Percentiles rank a stretch among this genome's conserved stretches.
Evolutionary conservation across 371 early-diverging fungal genomes (phyloP).

Genomic region (Mortierella sp.): DNA sequence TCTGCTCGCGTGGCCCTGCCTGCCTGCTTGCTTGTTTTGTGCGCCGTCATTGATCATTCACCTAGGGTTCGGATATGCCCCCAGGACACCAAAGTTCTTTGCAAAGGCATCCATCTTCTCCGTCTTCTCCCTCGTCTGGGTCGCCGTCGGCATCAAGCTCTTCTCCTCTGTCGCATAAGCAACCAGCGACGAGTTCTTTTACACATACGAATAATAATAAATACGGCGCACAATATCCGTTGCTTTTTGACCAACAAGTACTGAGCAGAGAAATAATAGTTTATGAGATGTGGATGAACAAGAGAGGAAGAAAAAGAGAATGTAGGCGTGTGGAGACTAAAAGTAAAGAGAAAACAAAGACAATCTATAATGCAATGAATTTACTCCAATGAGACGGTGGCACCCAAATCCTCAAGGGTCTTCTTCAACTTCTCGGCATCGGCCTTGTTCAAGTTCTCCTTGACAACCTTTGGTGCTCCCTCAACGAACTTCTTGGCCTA

Average conservation of each 20-base stretch:
- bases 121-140: constrained; percentile 41
- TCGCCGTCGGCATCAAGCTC: constrained; percentile 38
- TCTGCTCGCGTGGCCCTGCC: not conserved
- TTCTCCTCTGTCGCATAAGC: constrained; percentile 17
- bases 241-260: not conserved
- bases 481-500: constrained; percentile 99
- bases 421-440: constrained; percentile 98
- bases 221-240: no score
- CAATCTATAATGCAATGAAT: not conserved
- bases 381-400: constrained; percentile 93
- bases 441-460: constrained; percentile 92
- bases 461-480: constrained; percentile 95
- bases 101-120: constrained; percentile 25
- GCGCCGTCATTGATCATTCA: no score
- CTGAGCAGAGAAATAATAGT: constrained; percentile 12
- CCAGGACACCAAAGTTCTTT: constrained; percentile 33
- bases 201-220: no score
- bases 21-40: no score
- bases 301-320: not conserved
- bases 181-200: no score
- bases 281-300: constrained; percentile 18
- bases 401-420: constrained; percentile 94
- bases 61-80: constrained; percentile 34
- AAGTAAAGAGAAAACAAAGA: constrained; percentile 13
- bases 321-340: not conserved